Evolutionary conservation across 1,139 yeast species (phyloP).

Genomic region (Candida tunisiensis): DNA sequence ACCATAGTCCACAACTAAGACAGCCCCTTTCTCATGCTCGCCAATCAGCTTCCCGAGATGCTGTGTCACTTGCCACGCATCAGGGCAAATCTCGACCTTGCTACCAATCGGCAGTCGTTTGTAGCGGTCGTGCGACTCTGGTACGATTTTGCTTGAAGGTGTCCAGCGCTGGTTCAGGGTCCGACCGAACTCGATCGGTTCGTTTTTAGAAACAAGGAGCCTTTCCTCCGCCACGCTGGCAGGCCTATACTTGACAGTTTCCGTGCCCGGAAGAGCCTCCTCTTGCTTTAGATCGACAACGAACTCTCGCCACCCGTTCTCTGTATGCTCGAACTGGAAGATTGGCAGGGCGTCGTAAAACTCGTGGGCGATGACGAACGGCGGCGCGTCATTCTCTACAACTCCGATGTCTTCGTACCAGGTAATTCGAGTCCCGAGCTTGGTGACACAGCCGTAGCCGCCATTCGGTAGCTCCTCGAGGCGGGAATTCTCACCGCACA

Average conservation of each 20-base stretch:
- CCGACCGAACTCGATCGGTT: constrained; percentile 28
- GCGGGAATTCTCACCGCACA: constrained; percentile 26
- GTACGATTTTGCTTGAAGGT: constrained; percentile 42
- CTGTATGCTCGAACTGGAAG: constrained; percentile 44
- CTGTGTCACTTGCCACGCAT: constrained; percentile 34
- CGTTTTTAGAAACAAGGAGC: too few relatives aligned
- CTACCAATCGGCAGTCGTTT: constrained; percentile 37
- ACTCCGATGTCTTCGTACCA: constrained; percentile 67
- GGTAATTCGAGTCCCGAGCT: constrained; percentile 35
- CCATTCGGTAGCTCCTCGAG: constrained; percentile 5
- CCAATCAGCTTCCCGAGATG: constrained; percentile 15
- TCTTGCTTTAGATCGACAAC: constrained; percentile 52
- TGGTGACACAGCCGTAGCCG: constrained; percentile 15
- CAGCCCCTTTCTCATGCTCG: constrained; percentile 44
- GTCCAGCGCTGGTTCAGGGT: constrained; percentile 46
- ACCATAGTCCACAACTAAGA: constrained; percentile 68
- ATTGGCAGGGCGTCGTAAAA: constrained; percentile 81
- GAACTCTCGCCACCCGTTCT: constrained; percentile 53
- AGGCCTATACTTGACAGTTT: constrained; percentile 1
- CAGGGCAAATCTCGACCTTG: constrained; percentile 62
- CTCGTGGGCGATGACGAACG: constrained; percentile 67
- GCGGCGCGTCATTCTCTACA: constrained; percentile 28
- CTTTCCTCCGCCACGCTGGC: constrained; percentile 11
- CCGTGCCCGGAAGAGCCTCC: too few relatives aligned
- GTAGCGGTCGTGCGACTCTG: constrained; percentile 35